phyloP scores from a whole-genome alignment of 2,329 filamentous ascomycete genomes.

The Coniochaeta sp. region DNA sequence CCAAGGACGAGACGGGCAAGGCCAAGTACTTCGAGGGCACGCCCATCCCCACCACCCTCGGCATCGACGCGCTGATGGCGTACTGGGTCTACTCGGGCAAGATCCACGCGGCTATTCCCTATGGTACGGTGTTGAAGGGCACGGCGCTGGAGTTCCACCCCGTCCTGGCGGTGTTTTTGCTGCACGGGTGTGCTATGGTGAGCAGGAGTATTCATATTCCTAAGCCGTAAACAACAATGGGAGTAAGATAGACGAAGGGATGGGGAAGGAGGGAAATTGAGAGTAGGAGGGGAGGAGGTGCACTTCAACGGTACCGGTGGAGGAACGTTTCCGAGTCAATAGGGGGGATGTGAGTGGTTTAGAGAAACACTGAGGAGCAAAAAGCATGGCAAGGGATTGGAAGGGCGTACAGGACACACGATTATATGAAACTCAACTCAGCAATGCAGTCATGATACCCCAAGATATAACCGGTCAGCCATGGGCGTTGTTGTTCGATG shows the following conservation, averaged over 20 bases:
- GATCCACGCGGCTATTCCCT: conserved; percentile 71
- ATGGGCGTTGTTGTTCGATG: too few species aligned
- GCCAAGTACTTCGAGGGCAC: conserved; percentile 95
- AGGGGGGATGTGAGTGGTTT: background rate
- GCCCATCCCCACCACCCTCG: conserved; percentile 85
- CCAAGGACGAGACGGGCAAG: conserved; percentile 88
- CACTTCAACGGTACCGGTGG: background rate
- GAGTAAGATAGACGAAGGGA: too few species aligned
- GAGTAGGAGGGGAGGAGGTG: background rate
- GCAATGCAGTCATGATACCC: conserved; percentile 2
- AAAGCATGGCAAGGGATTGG: background rate
- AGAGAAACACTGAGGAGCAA: background rate
- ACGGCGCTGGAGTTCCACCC: conserved; percentile 78
- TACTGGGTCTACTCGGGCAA: conserved; percentile 81
- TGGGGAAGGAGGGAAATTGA: background rate
- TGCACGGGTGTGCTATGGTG: conserved; percentile 92
- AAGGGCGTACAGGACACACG: conserved; percentile 1
- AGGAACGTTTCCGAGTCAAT: conserved; percentile 1
- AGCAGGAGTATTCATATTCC: conserved; percentile 93
- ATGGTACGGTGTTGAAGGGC: conserved; percentile 62
- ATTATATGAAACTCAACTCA: background rate
- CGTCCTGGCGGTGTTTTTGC: conserved; percentile 67
- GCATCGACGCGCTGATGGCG: conserved; percentile 75
- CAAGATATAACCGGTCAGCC: too few species aligned
- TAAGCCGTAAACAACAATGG: conserved; percentile 76